Conservation (phyloP, 2,329 filamentous ascomycete genomes). For the Paraphoma sp. region DNA sequence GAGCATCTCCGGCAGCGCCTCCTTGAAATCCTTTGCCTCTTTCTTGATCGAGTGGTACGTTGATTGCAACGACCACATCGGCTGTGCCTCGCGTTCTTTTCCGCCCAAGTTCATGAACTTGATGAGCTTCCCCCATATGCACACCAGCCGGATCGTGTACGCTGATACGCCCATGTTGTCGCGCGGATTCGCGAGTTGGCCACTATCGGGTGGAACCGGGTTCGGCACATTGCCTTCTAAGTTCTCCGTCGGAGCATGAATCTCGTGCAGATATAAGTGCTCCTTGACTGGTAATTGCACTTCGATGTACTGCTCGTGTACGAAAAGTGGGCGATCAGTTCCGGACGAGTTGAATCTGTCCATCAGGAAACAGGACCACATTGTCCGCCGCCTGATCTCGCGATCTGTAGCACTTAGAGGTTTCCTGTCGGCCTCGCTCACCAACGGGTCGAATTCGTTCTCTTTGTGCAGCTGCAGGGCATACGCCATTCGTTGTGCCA, state of each 20-base stretch:
- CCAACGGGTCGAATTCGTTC: constrained; percentile 78
- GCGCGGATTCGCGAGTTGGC: constrained; percentile 68
- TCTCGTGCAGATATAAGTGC: constrained; percentile 87
- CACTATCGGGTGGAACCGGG: constrained; percentile 67
- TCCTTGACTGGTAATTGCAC: constrained; percentile 93
- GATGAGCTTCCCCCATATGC: constrained; percentile 88
- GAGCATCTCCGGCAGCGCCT: constrained; percentile 73
- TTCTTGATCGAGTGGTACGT: constrained; percentile 73
- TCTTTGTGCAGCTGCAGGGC: constrained; percentile 93
- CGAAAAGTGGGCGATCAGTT: constrained; percentile 88
- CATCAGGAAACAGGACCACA: constrained; percentile 99
- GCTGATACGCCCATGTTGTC: constrained; percentile 95
- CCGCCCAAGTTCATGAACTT: constrained; percentile 91
- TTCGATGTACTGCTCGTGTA: constrained; percentile 85
- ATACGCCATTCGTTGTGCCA: constrained; percentile 96
- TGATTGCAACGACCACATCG: constrained; percentile 85
- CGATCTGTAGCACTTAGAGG: constrained; percentile 88
- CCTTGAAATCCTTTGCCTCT: constrained; percentile 73
- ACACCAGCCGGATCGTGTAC: constrained; percentile 84
- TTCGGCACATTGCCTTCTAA: constrained; percentile 74
- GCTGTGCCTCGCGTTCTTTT: constrained; percentile 75
- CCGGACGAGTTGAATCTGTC: constrained; percentile 97
- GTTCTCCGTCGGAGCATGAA: constrained; percentile 85
- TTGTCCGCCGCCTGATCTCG: constrained; percentile 89
- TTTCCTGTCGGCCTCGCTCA: constrained; percentile 64